Base-by-base conservation (phyloP, 2,329 filamentous ascomycete species). In the Talaromyces sp. region DNA sequence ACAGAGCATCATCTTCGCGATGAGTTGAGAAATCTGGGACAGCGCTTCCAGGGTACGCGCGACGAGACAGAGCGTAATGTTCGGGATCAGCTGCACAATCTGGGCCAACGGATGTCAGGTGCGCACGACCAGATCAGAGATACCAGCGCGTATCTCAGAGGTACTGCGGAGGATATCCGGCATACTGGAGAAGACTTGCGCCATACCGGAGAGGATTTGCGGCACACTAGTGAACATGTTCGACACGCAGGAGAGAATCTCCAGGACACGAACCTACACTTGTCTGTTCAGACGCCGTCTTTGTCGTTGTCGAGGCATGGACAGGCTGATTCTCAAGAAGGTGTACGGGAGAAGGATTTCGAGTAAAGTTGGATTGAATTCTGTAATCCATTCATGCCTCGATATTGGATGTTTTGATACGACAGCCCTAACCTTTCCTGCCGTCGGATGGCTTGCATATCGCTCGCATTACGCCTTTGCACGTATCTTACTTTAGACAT, bases 181-280 rank as follows among this genome's bases (percentile, higher is more conserved):
- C 44, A 46, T 37, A 50, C 56, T 7, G 61, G 61, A 16, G 39
- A 63, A n/a, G 44, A 60, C 35, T n/a, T 63, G 23, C 57, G 57
- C 2, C 28, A 55, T n/a, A 50, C 56, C 2, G 61, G 61, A 1
- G 39, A 63, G 14, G 44, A 60, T 44, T 18, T 63, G 21, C 40
- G 57, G 1, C 16, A 48, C 4, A 63, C 61, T 9, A 48, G 61
- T 7, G 57, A 63, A 14, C 57, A 55, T 14, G 11, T 63, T 37
- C 61, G 61, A 46, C 46, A 59, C 6, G 52, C 56, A 1, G 57
- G 61, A 23, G 61, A 63, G 28, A 46, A 46, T 28, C 40, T 60
- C 14, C 28, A 37, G 23, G 58, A 60, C 4, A 14, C 58, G 1
- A 46, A 54, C 21, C 46, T 60, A 23, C 58, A 54, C 23, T 8